These are phyloP conservation scores for Maudiozyma serrabonitensis DNA, from an alignment of 805 yeast species.

Conservation along the genomic window DNA sequence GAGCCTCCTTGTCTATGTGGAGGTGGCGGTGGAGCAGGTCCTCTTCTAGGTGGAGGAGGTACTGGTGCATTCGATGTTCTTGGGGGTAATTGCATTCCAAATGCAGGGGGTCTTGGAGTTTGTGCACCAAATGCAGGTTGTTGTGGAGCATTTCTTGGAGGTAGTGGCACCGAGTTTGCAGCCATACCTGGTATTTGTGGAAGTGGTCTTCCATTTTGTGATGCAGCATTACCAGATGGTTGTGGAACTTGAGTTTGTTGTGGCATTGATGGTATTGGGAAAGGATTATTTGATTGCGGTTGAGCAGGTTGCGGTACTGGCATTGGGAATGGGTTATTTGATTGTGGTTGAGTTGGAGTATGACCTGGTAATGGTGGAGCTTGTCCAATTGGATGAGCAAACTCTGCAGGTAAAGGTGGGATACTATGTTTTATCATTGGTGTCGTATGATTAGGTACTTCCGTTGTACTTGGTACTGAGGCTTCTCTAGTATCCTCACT, in stretches of 20 bases:
- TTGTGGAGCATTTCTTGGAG: slow-evolving; percentile 19
- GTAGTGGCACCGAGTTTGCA: slow-evolving; percentile 2
- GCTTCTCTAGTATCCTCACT: slow-evolving; percentile 12
- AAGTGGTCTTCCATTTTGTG: slow-evolving; percentile 9
- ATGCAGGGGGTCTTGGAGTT: slow-evolving; percentile 13
- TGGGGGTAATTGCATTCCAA: background rate
- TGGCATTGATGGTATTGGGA: slow-evolving; percentile 5
- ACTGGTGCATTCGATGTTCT: slow-evolving; percentile 10
- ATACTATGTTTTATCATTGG: slow-evolving; percentile 15
- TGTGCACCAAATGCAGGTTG: slow-evolving; percentile 7
- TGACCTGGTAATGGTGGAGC: slow-evolving; percentile 5
- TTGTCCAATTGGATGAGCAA: slow-evolving; percentile 6
- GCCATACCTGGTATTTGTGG: slow-evolving; percentile 11
- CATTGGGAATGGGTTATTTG: slow-evolving; percentile 6
- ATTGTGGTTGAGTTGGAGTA: slow-evolving; percentile 3
- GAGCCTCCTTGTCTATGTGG: slow-evolving; percentile 11
- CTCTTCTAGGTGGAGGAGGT: slow-evolving; percentile 26
- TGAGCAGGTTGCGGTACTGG: slow-evolving; percentile 8
- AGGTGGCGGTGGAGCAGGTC: slow-evolving; percentile 26
- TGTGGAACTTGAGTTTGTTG: slow-evolving; percentile 5
- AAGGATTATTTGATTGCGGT: slow-evolving; percentile 10
- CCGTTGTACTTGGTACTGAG: slow-evolving; percentile 11
- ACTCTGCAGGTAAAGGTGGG: slow-evolving; percentile 17
- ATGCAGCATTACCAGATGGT: background rate
- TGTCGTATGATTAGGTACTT: background rate